Percentiles rank a stretch among this genome's conserved stretches.
Evolutionary conservation across 1,284 basidiomycete species (phyloP).

Genomic region (Fistulinella staudtii): DNA sequence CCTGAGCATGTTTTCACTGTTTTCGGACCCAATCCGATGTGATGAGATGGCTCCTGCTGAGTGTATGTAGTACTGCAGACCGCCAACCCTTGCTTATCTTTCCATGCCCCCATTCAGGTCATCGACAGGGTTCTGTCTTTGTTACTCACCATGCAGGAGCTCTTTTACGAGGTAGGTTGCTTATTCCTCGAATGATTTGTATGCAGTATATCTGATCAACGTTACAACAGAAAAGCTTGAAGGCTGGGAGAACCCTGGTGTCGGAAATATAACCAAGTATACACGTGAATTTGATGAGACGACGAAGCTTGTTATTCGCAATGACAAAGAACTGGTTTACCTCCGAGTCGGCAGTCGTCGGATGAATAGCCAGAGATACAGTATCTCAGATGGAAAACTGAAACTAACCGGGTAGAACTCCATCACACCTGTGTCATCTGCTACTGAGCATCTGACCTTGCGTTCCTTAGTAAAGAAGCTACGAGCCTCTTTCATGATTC

Average conservation of each 20-base stretch:
- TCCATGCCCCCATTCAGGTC: neutral
- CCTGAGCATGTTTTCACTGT: neutral
- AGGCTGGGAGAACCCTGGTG: constrained; percentile 19
- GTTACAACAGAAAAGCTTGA: constrained; percentile 31
- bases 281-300: constrained; percentile 10
- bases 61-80: neutral
- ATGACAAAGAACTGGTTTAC: constrained; percentile 7
- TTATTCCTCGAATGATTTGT: neutral
- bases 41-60: neutral
- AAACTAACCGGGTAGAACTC: constrained; percentile 13
- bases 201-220: too few species aligned
- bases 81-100: neutral
- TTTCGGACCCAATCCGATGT: neutral
- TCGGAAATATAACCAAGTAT: constrained; percentile 14
- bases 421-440: neutral
- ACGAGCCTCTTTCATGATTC: constrained; percentile 43
- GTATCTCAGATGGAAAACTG: constrained; percentile 7
- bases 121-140: constrained; percentile 27
- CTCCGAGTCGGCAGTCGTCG: constrained; percentile 6
- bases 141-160: constrained; percentile 38
- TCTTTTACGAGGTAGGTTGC: constrained; percentile 32
- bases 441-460: constrained; percentile 17
- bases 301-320: constrained; percentile 8
- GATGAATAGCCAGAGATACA: neutral
- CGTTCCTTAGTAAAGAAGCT: constrained; percentile 38